Evolutionary conservation across 768 basidiomycete genomes (phyloP), one percentile per base, ranked within the genome.

Genomic region (Cyclocybe cylindracea): DNA sequence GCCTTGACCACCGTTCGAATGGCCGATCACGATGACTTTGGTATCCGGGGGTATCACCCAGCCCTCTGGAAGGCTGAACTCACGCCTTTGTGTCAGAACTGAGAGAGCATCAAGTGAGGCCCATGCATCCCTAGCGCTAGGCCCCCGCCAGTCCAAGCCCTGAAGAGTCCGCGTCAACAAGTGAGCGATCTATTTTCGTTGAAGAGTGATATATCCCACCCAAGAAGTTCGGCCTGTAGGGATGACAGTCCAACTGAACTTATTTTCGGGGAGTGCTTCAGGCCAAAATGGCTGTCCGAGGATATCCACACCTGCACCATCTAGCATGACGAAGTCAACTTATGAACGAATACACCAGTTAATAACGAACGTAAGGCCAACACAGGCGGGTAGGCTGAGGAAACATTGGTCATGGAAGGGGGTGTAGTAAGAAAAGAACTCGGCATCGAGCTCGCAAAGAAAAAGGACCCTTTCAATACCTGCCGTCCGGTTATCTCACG

Each of bases 71-170:
- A 74, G 13, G 52, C 57, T 79, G 80, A 11, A 61, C 36, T 48
- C 66, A 11, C 64, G 65, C 4, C 49, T 47, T 6, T 68, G 56
- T 4, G 88, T 61, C 36, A 91, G 78, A 2, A 31, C 35, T 2
- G 66, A 63, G 34, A 94, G 70, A 2, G 86, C 83, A 24, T 79
- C 78, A 5, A 92, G 69, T 2, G 84, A 70, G 10, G 63, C 66
- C 80, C 88, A 90, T 1, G 81, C 86, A 61, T 94, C 91, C 10
- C 68, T 64, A 9, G 86, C 75, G 61, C 90, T 92, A 4, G 86
- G 84, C 0, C 93, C 94, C 60, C 92, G 94, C 94, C 94, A 96
- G 66, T 97, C 94, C 39, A 94, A 75, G 1, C 94, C 94, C 90
- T 91, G 46, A 32, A 24, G 24, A 24, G 13, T 37, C 8, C 10